Percentiles rank a stretch among this genome's conserved stretches.
Evolutionary conservation across 2,329 filamentous ascomycete species (phyloP).

Genomic region (Zymoseptoria passerinii): DNA sequence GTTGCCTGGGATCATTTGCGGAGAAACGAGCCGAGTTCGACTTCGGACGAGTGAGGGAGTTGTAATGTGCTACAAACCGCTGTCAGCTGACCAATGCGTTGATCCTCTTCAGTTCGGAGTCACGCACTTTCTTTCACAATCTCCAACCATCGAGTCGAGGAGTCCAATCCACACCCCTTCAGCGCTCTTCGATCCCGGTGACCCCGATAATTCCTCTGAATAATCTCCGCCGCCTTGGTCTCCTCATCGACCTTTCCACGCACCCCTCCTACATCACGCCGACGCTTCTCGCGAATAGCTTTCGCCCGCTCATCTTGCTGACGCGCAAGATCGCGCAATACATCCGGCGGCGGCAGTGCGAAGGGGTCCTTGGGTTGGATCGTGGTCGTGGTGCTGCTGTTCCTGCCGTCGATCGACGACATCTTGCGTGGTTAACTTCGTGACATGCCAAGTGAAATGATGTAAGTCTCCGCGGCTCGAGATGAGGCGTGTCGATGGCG

Average conservation of each 20-base stretch:
- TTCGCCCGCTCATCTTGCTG: conserved; percentile 27
- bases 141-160: conserved; percentile 63
- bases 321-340: conserved; percentile 27
- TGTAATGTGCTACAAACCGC: conserved; percentile 43
- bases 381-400: background rate
- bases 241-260: conserved; percentile 5
- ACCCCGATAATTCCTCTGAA: conserved; percentile 61
- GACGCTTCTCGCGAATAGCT: conserved; percentile 18
- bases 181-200: conserved; percentile 66
- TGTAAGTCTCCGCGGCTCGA: background rate
- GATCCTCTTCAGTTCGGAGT: conserved; percentile 27
- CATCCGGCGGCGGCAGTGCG: conserved; percentile 26
- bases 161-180: conserved; percentile 58
- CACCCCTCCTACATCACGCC: background rate
- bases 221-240: conserved; percentile 26
- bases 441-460: background rate
- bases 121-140: conserved; percentile 35
- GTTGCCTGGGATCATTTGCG: conserved; percentile 6
- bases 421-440: background rate
- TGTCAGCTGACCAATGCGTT: conserved; percentile 16
- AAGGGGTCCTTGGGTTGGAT: conserved; percentile 12
- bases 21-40: conserved; percentile 32
- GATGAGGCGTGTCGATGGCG: background rate
- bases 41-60: conserved; percentile 40
- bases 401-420: background rate